Evolutionary conservation across 139 green algal species (phyloP).

Genomic region (Pedinophyceae sp.): DNA sequence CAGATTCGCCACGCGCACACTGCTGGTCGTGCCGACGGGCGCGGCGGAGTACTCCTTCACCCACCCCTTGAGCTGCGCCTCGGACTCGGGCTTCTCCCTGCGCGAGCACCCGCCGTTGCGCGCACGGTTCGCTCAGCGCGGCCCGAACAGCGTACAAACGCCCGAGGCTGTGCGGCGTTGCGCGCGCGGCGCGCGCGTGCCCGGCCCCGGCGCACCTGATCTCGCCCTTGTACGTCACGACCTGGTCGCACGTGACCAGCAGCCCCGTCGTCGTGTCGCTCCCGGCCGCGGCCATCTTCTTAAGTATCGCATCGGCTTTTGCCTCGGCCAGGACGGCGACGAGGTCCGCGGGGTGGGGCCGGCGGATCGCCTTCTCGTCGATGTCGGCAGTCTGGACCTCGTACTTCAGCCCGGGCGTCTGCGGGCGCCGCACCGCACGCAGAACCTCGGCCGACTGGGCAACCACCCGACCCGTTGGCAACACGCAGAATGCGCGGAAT

Average conservation of each 20-base stretch:
- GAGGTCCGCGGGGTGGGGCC: conserved; percentile 28
- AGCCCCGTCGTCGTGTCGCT: not conserved
- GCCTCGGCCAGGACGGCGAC: conserved; percentile 48
- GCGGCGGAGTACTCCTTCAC: conserved; percentile 38
- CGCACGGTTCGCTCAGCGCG: too few species aligned
- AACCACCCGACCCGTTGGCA: too few species aligned
- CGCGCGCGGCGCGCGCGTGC: too few species aligned
- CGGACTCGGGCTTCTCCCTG: conserved; percentile 57
- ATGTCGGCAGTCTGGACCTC: conserved; percentile 49
- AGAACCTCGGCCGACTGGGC: too few species aligned
- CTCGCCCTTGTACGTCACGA: conserved; percentile 49
- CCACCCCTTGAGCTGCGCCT: conserved; percentile 22
- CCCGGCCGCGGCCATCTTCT: conserved; percentile 13
- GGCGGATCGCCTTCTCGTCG: conserved; percentile 60
- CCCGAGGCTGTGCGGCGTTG: too few species aligned
- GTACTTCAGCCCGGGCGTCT: conserved; percentile 31
- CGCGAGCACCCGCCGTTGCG: too few species aligned
- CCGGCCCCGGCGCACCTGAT: too few species aligned
- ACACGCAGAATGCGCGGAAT: too few species aligned
- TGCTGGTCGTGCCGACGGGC: conserved; percentile 48
- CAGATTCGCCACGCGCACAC: conserved; percentile 42
- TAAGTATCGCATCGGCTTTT: conserved; percentile 46
- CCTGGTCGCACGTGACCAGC: conserved; percentile 33
- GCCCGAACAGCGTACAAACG: too few species aligned
- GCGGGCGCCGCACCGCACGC: too few species aligned